These are phyloP conservation scores for Suillus paluster DNA, from an alignment of 768 basidiomycete species.

Conservation along the genomic window DNA sequence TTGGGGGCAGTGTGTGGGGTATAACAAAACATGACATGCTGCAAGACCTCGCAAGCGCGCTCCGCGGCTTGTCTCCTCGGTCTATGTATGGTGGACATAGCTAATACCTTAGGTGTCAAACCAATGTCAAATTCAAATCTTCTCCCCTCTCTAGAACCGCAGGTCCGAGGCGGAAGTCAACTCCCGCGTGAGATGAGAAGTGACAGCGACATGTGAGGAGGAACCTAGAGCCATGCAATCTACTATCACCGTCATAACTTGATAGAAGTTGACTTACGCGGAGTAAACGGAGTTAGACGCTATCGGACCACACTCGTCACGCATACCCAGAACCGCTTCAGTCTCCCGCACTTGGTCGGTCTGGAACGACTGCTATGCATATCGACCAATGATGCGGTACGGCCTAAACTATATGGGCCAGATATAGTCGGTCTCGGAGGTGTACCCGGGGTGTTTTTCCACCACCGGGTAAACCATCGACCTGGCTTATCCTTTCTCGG, in stretches of 20 bases:
- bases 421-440: constrained; percentile 35
- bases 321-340: constrained; percentile 33
- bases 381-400: constrained; percentile 37
- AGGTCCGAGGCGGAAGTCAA: constrained; percentile 3
- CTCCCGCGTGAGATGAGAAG: neutral
- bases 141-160: constrained; percentile 2
- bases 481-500: constrained; percentile 9
- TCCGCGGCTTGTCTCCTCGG: neutral
- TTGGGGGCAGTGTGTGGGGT: constrained; percentile 19
- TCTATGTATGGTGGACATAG: neutral
- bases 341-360: constrained; percentile 26
- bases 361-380: constrained; percentile 17
- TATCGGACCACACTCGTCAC: constrained; percentile 26
- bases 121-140: constrained; percentile 2
- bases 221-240: neutral
- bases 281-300: constrained; percentile 3
- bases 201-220: neutral
- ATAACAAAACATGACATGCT: constrained; percentile 22
- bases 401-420: constrained; percentile 35
- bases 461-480: constrained; percentile 34
- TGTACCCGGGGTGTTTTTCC: constrained; percentile 22
- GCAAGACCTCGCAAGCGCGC: constrained; percentile 7
- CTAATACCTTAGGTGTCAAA: neutral
- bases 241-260: neutral
- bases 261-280: neutral